Evolutionary conservation across 2,329 filamentous ascomycete species (phyloP), one percentile per base, ranked within the genome.

Genomic region (Colletotrichum sp.): DNA sequence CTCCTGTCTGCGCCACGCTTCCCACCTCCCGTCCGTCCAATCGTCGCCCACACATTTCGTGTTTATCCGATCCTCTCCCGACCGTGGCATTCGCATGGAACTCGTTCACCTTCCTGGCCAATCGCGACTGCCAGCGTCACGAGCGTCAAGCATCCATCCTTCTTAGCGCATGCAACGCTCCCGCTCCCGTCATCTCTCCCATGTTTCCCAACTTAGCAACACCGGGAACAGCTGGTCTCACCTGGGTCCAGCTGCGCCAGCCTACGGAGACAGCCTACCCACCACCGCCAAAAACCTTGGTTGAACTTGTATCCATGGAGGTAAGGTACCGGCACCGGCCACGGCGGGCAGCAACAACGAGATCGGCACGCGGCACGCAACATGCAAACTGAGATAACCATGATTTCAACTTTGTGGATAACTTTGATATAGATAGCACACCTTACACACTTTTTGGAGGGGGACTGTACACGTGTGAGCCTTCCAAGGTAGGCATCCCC

Each of bases 331-430:
- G 36, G 36, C 36, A 43, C 43, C 43, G 43, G 43, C n/a, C 43
- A 52, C 39, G 18, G 39, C 39, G 39, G 39, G 30, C 60, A 62
- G 60, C 28, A 34, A 32, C 60, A 25, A 25, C 30, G 60, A 25
- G 30, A 34, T 52, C 43, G 43, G 43, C 43, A 52, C 43, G 43
- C 43, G 43, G 43, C 43, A 52, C 15, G 22, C 61, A 34, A 58
- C 55, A 55, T 68, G 36, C 55, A 36, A 58, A 25, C 32, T 65
- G 52, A 39, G 73, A 67, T 75, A 75, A 75, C 62, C 64, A 67
- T 75, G 73, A 75, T 66, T 67, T 75, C 69, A 75, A 72, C 62
- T 68, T 30, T 70, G 67, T 70, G 67, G 67, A 70, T 73, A 73
- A 67, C 34, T 48, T 28, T 58, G n/a, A 18, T 66, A 10, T 55